A percentile compares a stretch with the other conserved stretches of the same genome.
Evolutionary conservation across 805 yeast species (phyloP).

Genomic region (Candida tammaniensis): DNA sequence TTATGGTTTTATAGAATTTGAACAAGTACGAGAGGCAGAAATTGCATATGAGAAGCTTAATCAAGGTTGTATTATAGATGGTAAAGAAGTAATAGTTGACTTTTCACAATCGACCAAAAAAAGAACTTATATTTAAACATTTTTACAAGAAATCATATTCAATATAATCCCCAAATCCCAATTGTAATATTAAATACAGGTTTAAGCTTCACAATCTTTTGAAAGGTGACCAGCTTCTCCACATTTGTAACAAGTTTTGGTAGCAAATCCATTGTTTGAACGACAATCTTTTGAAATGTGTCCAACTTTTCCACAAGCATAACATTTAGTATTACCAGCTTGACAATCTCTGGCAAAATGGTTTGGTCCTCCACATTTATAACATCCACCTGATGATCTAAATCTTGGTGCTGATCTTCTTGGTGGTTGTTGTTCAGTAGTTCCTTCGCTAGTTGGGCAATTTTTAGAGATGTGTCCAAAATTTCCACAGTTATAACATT

Average conservation of each 20-base stretch:
- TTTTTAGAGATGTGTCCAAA: constrained; percentile 81
- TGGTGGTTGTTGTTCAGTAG: not conserved
- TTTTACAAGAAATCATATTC: not conserved
- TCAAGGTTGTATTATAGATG: constrained; percentile 60
- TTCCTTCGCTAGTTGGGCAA: constrained; percentile 46
- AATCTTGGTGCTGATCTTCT: constrained; percentile 8
- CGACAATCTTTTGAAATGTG: constrained; percentile 83
- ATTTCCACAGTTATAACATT: constrained; percentile 60
- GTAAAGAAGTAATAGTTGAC: constrained; percentile 61
- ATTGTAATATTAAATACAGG: too few species aligned
- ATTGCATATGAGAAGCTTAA: constrained; percentile 61
- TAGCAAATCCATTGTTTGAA: constrained; percentile 46
- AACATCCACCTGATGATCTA: constrained; percentile 64
- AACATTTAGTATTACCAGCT: constrained; percentile 71
- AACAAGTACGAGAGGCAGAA: constrained; percentile 49
- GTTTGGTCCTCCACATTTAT: constrained; percentile 91
- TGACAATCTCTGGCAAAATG: constrained; percentile 91
- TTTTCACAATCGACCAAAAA: constrained; percentile 49
- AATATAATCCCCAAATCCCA: too few species aligned
- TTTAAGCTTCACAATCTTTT: constrained; percentile 53
- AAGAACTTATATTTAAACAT: not conserved
- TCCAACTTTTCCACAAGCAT: constrained; percentile 88
- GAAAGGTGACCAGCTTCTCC: constrained; percentile 85
- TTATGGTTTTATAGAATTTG: constrained; percentile 36
- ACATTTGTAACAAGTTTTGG: constrained; percentile 71